Evolutionary conservation across 371 early-diverging fungal species (phyloP).

Genomic region (Mucor circinelloides): DNA sequence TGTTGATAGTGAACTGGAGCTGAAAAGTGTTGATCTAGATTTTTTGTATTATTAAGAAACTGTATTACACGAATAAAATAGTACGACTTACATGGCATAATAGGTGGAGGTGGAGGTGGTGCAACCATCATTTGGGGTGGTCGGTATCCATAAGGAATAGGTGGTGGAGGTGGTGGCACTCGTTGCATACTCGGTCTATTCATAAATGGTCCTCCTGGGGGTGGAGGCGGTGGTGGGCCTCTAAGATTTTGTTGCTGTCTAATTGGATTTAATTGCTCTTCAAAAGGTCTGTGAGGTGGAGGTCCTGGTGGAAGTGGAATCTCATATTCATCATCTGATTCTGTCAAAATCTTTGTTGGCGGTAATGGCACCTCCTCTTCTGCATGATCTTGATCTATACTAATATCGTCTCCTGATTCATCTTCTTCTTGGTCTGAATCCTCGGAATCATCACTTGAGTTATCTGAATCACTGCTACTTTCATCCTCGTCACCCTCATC

Average conservation of each 20-base stretch:
- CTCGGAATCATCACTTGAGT: constrained; percentile 5
- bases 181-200: neutral
- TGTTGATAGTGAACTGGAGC: constrained; percentile 13
- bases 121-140: neutral
- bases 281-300: constrained; percentile 43
- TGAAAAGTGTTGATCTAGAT: constrained; percentile 10
- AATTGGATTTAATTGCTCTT: constrained; percentile 15
- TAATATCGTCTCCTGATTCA: neutral
- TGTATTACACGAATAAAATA: neutral
- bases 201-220: constrained; percentile 16
- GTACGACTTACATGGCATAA: constrained; percentile 16
- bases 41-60: neutral
- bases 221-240: constrained; percentile 12
- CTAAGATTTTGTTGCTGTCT: neutral
- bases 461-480: constrained; percentile 12
- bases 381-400: constrained; percentile 9
- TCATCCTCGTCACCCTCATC: constrained; percentile 5
- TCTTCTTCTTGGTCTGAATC: constrained; percentile 15
- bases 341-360: constrained; percentile 13
- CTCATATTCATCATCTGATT: constrained; percentile 48
- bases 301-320: constrained; percentile 52
- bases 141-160: constrained; percentile 4
- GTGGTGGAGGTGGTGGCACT: constrained; percentile 20
- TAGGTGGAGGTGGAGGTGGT: constrained; percentile 11
- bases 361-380: neutral